Evolutionary conservation across 2,329 filamentous ascomycete genomes (phyloP).

Genomic region (Stagonosporopsis cucurbitacearum): DNA sequence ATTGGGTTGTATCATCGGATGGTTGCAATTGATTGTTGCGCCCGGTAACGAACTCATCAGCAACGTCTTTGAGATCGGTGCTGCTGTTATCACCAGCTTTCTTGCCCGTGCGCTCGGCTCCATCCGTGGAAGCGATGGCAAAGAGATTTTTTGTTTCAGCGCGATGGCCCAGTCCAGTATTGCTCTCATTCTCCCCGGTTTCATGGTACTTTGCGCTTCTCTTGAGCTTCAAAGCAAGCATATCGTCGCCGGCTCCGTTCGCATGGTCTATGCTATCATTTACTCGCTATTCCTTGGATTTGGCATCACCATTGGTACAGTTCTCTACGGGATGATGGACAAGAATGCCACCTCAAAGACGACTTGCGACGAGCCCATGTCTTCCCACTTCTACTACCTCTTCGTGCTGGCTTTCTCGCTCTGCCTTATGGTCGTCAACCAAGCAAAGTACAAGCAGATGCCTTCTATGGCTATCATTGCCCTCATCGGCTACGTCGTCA

Average conservation of each 20-base stretch:
- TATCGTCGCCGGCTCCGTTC: slow-evolving; percentile 58
- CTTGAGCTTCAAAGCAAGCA: slow-evolving; percentile 57
- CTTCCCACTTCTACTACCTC: slow-evolving; percentile 66
- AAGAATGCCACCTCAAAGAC: slow-evolving; percentile 54
- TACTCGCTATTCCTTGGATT: slow-evolving; percentile 61
- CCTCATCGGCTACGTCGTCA: slow-evolving; percentile 75
- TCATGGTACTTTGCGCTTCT: slow-evolving; percentile 58
- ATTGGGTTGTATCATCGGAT: slow-evolving; percentile 75
- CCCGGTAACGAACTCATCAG: slow-evolving; percentile 74
- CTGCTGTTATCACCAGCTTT: slow-evolving; percentile 58
- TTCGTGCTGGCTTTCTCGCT: slow-evolving; percentile 78
- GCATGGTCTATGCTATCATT: slow-evolving; percentile 61
- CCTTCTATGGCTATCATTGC: slow-evolving; percentile 79
- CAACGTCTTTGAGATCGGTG: slow-evolving; percentile 59
- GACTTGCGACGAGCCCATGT: slow-evolving; percentile 55
- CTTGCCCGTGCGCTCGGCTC: slow-evolving; percentile 58
- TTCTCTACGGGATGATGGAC: slow-evolving; percentile 58
- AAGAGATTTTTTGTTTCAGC: slow-evolving; percentile 58
- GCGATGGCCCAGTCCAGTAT: slow-evolving; percentile 59
- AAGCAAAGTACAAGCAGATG: slow-evolving; percentile 79
- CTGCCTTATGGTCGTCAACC: slow-evolving; percentile 78
- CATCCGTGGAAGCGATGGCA: slow-evolving; percentile 47
- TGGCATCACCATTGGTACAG: slow-evolving; percentile 59
- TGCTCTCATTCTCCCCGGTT: slow-evolving; percentile 58
- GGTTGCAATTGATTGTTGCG: slow-evolving; percentile 75